Evolutionary conservation across 371 early-diverging fungal species (phyloP).

Genomic region (Phascolomyces articulosus): DNA sequence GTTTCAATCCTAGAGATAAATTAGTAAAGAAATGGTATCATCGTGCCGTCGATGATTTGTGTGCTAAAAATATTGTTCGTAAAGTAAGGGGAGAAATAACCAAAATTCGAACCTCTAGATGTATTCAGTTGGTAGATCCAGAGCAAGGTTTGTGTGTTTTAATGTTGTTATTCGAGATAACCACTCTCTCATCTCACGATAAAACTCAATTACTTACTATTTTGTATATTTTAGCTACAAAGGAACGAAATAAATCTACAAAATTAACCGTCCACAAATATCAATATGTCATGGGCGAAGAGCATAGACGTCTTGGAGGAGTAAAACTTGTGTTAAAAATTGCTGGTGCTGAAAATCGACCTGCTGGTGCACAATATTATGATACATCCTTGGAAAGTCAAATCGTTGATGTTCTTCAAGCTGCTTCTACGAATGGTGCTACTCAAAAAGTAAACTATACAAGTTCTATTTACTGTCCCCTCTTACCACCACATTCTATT

Average conservation of each 20-base stretch:
- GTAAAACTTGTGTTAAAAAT: background rate
- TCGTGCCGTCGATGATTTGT: conserved; percentile 25
- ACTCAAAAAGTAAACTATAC: conserved; percentile 31
- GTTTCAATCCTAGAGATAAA: conserved; percentile 24
- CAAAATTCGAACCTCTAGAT: conserved; percentile 17
- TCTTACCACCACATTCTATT: too few species aligned
- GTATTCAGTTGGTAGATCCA: conserved; percentile 22
- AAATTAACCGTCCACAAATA: background rate
- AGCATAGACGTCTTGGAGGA: background rate
- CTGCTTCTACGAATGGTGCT: conserved; percentile 21
- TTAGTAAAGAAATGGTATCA: conserved; percentile 36
- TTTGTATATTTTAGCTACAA: background rate
- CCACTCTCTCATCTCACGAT: too few species aligned
- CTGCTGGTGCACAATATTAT: conserved; percentile 5
- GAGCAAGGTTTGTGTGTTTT: conserved; percentile 12
- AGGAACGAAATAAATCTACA: background rate
- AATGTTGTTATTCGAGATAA: too few species aligned
- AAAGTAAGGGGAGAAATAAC: background rate
- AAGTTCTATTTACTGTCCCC: too few species aligned
- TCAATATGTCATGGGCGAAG: background rate
- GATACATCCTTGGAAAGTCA: conserved; percentile 25
- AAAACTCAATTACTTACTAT: too few species aligned
- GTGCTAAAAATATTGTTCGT: background rate
- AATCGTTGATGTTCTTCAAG: conserved; percentile 15
- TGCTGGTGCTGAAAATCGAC: background rate